Conservation (phyloP, 1,284 basidiomycete genomes). For the Papiliotrema terrestris region DNA sequence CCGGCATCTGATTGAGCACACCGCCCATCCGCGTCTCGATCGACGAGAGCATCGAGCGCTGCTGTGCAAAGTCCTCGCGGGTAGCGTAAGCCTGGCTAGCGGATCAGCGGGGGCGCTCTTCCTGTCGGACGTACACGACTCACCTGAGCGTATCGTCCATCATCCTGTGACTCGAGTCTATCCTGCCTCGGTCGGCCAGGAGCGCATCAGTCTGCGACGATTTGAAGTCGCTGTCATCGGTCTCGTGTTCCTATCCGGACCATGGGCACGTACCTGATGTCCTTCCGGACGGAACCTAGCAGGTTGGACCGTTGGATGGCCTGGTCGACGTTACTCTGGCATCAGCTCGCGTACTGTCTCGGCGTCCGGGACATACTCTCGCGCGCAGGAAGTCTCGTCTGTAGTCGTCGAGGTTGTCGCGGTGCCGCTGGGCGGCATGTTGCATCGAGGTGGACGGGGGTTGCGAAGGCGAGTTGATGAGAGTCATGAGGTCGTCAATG, state of each 20-base stretch:
- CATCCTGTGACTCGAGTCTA: constrained; percentile 92
- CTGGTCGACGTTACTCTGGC: constrained; percentile 64
- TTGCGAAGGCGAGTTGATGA: constrained; percentile 68
- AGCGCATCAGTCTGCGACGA: constrained; percentile 76
- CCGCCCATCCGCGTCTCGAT: constrained; percentile 80
- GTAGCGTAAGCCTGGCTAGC: constrained; percentile 96
- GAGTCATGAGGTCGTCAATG: constrained; percentile 66
- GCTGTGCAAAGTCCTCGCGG: constrained; percentile 85
- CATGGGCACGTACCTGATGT: constrained; percentile 71
- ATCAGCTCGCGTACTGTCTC: not conserved
- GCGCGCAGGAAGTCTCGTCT: constrained; percentile 75
- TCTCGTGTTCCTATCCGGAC: not conserved
- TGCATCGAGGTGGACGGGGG: constrained; percentile 79
- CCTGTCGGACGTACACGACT: too few relatives aligned
- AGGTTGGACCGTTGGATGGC: constrained; percentile 83
- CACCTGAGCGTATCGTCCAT: constrained; percentile 88
- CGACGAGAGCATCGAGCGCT: constrained; percentile 67
- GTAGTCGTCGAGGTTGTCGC: constrained; percentile 86
- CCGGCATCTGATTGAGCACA: constrained; percentile 82
- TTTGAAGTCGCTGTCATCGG: constrained; percentile 62
- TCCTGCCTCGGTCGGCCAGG: constrained; percentile 77
- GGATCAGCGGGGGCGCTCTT: not conserved
- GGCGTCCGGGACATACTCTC: constrained; percentile 56
- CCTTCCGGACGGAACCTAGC: constrained; percentile 85
- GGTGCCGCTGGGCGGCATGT: constrained; percentile 82